Evolutionary conservation across 2,329 filamentous ascomycete species (phyloP).

Genomic region (Colletotrichum somersetense): DNA sequence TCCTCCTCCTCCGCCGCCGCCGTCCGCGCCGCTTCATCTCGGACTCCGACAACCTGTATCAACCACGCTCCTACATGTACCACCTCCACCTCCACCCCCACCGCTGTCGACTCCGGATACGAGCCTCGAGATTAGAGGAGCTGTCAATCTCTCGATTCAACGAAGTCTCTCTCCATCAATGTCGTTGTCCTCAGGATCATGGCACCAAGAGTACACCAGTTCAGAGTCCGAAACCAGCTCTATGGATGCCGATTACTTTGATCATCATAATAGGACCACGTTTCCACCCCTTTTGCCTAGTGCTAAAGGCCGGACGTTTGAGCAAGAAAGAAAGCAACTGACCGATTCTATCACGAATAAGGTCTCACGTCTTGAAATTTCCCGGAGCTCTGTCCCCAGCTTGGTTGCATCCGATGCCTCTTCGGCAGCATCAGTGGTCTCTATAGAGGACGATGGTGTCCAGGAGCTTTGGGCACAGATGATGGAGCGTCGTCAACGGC

Average conservation of each 20-base stretch:
- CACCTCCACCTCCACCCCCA: constrained; percentile 9
- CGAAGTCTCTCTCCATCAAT: constrained; percentile 7
- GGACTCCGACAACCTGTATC: background rate
- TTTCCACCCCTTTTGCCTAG: constrained; percentile 42
- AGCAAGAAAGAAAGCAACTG: constrained; percentile 22
- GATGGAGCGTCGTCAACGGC: constrained; percentile 50
- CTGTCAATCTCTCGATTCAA: background rate
- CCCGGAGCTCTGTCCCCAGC: constrained; percentile 43
- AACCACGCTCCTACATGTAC: constrained; percentile 1
- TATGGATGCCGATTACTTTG: constrained; percentile 26
- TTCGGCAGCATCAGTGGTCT: constrained; percentile 24
- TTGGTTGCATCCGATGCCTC: constrained; percentile 27
- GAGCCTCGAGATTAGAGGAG: background rate
- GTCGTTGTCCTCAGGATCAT: constrained; percentile 21
- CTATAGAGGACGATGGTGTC: constrained; percentile 46
- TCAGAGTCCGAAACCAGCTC: constrained; percentile 30
- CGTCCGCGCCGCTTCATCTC: constrained; percentile 11
- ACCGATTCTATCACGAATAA: constrained; percentile 52
- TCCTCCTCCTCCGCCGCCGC: constrained; percentile 5
- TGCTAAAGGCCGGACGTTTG: constrained; percentile 9
- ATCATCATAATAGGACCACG: constrained; percentile 21
- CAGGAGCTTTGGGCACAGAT: constrained; percentile 53
- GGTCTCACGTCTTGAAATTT: constrained; percentile 51
- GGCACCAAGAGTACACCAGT: constrained; percentile 17
- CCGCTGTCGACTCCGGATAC: constrained; percentile 4